These are phyloP conservation scores for Mortierella sp. DNA, from an alignment of 371 early-diverging fungal genomes.

Conservation along the genomic window DNA sequence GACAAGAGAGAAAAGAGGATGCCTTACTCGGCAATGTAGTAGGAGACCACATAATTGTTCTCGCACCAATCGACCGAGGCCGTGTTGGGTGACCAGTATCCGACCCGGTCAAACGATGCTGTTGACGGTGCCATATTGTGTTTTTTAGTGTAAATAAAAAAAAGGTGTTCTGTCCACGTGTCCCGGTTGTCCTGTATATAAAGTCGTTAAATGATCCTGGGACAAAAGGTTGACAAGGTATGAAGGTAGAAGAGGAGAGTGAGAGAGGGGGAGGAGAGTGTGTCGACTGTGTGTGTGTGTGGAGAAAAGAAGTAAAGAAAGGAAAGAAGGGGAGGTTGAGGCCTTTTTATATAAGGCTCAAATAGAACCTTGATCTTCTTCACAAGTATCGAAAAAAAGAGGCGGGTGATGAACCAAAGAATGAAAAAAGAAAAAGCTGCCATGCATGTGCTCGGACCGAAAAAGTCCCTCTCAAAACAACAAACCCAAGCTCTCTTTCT, in stretches of 20 bases:
- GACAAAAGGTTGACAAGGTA: not conserved
- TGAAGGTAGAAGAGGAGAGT: not conserved
- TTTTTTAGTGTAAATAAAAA: not conserved
- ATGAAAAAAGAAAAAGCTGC: not conserved
- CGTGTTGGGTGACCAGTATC: constrained; percentile 57
- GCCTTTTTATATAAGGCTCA: not conserved
- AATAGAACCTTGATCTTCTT: not conserved
- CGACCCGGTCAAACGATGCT: constrained; percentile 46
- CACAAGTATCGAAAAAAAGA: too few relatives aligned
- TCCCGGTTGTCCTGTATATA: not conserved
- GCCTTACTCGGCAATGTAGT: constrained; percentile 58
- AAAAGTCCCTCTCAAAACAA: not conserved
- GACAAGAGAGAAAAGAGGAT: not conserved
- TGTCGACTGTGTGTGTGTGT: not conserved
- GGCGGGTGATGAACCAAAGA: not conserved
- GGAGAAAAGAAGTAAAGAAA: not conserved
- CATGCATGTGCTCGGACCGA: constrained; percentile 8
- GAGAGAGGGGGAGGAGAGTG: not conserved
- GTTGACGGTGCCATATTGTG: constrained; percentile 36
- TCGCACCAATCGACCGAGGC: constrained; percentile 60
- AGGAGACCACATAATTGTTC: constrained; percentile 56
- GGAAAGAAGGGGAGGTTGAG: not conserved
- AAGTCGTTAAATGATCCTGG: not conserved
- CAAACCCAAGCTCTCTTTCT: not conserved
- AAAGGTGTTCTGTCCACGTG: not conserved